Conservation (phyloP, 1,284 basidiomycete species). For the Porogramme epimiltina region DNA sequence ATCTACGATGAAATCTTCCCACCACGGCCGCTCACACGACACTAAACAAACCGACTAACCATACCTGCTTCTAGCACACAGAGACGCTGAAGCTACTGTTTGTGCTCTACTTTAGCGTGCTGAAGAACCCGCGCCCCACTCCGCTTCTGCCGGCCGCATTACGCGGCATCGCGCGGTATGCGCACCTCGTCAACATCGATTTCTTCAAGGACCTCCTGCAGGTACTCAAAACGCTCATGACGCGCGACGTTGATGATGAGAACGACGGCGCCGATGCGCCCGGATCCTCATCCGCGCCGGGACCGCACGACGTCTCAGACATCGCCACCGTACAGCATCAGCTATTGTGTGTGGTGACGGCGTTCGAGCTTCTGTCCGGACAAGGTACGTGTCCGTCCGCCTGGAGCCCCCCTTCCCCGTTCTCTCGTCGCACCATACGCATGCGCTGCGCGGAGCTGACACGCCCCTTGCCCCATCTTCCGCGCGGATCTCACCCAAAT, state of each 20-base stretch:
- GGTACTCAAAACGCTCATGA: slow-evolving; percentile 82
- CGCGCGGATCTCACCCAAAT: neutral
- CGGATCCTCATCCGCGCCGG: slow-evolving; percentile 20
- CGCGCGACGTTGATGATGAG: slow-evolving; percentile 40
- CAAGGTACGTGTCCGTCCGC: slow-evolving; percentile 65
- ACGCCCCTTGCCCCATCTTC: neutral
- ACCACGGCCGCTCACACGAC: slow-evolving; percentile 13
- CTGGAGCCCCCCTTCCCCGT: neutral
- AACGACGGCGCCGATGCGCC: slow-evolving; percentile 31
- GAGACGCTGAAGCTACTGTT: slow-evolving; percentile 98
- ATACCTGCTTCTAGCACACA: slow-evolving; percentile 69
- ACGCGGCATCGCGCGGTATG: slow-evolving; percentile 90
- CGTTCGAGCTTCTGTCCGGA: slow-evolving; percentile 93
- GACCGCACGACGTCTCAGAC: slow-evolving; percentile 38
- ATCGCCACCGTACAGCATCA: slow-evolving; percentile 54
- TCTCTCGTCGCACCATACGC: neutral
- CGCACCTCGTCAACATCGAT: slow-evolving; percentile 97
- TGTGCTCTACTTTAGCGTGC: slow-evolving; percentile 94
- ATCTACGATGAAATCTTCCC: slow-evolving; percentile 15
- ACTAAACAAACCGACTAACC: slow-evolving; percentile 7
- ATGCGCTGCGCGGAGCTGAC: slow-evolving; percentile 16
- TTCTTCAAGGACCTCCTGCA: slow-evolving; percentile 96
- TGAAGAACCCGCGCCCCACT: slow-evolving; percentile 86
- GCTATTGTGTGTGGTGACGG: slow-evolving; percentile 90
- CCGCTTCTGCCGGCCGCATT: slow-evolving; percentile 88